Evolutionary conservation across 78 protist species (phyloP).

Genomic region (Chrysochromulina tobinii): DNA sequence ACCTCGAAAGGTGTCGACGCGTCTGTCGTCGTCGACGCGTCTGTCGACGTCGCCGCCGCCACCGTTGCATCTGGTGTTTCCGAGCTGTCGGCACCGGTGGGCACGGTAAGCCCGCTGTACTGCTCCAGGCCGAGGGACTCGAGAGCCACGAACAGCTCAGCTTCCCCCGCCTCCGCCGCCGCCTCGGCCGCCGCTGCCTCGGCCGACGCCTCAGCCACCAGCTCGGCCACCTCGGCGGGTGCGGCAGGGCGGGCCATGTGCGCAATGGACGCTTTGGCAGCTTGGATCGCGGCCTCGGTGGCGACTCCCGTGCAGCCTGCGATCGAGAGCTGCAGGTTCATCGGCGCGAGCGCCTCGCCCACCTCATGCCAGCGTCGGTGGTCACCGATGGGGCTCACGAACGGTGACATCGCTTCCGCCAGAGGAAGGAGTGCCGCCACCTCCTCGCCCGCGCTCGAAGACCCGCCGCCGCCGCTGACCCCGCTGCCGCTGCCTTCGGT

Average conservation of each 20-base stretch:
- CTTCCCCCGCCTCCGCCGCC: background rate
- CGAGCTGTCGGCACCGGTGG: too few relatives aligned
- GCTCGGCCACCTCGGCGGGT: background rate
- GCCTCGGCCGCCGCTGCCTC: background rate
- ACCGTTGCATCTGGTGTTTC: too few relatives aligned
- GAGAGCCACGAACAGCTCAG: too few relatives aligned
- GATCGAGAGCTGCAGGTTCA: background rate
- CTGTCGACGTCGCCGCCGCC: too few relatives aligned
- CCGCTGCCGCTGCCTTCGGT: too few relatives aligned
- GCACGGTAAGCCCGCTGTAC: too few relatives aligned
- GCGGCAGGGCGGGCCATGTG: background rate
- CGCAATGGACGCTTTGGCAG: background rate
- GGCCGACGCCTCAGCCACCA: background rate
- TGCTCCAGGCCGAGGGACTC: too few relatives aligned
- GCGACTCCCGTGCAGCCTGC: background rate
- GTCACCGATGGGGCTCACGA: background rate
- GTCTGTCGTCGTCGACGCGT: too few relatives aligned
- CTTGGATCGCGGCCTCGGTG: background rate
- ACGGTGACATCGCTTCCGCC: background rate
- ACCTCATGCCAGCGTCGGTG: background rate
- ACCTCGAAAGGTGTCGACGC: background rate
- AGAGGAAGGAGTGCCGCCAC: background rate
- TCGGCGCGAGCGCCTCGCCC: background rate
- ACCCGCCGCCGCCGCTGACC: too few relatives aligned
- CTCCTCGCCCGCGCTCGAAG: background rate